These are phyloP conservation scores for Quercus agrifolia DNA, from an alignment of 306 rosid genomes.

Conservation along the genomic window DNA sequence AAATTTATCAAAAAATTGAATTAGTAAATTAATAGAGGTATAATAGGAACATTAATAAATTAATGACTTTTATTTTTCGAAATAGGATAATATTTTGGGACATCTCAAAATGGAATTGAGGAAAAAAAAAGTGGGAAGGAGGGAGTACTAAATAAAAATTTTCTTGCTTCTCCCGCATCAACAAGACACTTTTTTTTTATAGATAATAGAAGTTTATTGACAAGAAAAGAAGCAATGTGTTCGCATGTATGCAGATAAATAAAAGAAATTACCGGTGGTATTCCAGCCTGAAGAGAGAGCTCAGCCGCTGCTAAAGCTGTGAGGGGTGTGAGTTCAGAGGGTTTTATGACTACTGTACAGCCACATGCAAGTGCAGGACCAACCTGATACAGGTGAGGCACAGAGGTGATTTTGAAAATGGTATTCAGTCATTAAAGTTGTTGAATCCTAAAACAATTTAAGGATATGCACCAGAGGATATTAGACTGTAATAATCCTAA, in stretches of 20 bases:
- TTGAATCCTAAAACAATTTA: constrained; percentile 7
- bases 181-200: no score
- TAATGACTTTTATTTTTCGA: no score
- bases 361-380: constrained; percentile 99
- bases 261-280: constrained; percentile 67
- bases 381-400: constrained; percentile 52
- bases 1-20: no score
- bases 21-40: no score
- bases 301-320: constrained; percentile 98
- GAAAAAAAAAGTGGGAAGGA: no score
- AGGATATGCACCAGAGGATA: constrained; percentile 10
- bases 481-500: constrained; percentile 20
- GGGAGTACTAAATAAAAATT: no score
- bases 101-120: no score
- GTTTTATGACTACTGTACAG: constrained; percentile 92
- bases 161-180: no score
- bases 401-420: constrained; percentile 4
- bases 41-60: no score
- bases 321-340: constrained; percentile 95
- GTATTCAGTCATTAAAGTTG: background rate
- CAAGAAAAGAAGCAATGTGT: no score
- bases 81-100: no score
- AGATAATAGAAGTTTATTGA: no score
- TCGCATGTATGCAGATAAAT: background rate
- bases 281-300: constrained; percentile 94